Evolutionary conservation across 2,329 filamentous ascomycete species (phyloP), one percentile per base, ranked within the genome.

Genomic region (Huntiella savannae): DNA sequence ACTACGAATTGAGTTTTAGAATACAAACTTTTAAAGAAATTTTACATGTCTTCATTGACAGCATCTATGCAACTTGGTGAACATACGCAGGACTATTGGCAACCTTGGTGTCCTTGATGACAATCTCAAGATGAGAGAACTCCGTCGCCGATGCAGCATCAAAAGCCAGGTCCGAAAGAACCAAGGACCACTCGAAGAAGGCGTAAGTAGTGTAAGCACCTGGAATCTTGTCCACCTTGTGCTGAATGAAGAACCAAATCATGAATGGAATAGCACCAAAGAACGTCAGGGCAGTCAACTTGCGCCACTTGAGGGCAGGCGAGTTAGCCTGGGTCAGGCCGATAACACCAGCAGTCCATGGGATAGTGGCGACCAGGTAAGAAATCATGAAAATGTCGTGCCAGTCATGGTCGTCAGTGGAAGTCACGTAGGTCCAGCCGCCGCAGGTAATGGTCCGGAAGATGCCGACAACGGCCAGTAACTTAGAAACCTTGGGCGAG

Each of bases 341-440:
- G 51, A 96, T 73, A 61, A 88, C 95, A 42, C 91, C 91, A 41
- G 85, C 62, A 2, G 88, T 98, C 91, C 91, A 98, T 2, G 91
- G 91, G 46, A 98, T 69, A 2, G 91, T 96, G 33, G 85, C 82
- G 40, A 98, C 79, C 47, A 98, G 70, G 62, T 98, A 98, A 11
- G 86, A 92, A 55, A 98, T 95, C 91, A 98, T 98, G 61, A 98
- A 88, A 52, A 96, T 88, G 58, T 98, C 91, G 61, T 98, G 91
- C 87, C 86, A 96, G 62, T 93, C 78, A 62, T 98, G 91, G 60
- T 96, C 85, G 60, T 98, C 91, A 38, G 91, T 98, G 51, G 91
- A 96, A 19, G 91, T 98, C 51, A 98, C 78, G 62, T 96, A 98
- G 45, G 91, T 95, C 88, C 91, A 98, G 49, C 91, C 91, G 55